phyloP scores from a whole-genome alignment of 2,329 filamentous ascomycete species.

The Fusarium pseudograminearum region DNA sequence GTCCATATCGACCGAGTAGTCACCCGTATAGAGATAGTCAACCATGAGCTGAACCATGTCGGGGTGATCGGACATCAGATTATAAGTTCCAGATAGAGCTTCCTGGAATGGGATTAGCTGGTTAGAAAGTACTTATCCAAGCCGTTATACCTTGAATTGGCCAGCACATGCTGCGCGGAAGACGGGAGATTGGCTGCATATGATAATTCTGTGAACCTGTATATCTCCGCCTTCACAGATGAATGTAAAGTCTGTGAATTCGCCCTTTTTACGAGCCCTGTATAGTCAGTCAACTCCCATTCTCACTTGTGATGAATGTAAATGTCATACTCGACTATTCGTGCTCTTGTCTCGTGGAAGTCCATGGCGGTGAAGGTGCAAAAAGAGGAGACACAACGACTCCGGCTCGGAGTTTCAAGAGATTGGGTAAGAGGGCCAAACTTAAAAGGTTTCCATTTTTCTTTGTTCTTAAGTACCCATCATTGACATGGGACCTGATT shows the following conservation, averaged over 20 bases:
- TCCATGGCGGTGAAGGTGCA: neutral
- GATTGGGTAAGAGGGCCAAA: too few relatives aligned
- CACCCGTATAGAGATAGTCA: constrained; percentile 33
- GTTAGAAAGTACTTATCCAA: accelerated
- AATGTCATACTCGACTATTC: neutral
- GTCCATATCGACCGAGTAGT: neutral
- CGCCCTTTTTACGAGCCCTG: neutral
- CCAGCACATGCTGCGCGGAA: constrained; percentile 19
- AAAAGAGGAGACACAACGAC: neutral
- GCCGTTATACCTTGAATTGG: constrained; percentile 3
- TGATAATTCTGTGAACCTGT: constrained; percentile 6
- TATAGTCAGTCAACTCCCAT: neutral
- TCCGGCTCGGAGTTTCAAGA: too few relatives aligned
- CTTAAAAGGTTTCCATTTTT: accelerated
- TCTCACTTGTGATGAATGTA: accelerated
- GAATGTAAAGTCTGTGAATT: constrained; percentile 13
- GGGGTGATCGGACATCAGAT: constrained; percentile 5
- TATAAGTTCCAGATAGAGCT: constrained; percentile 17
- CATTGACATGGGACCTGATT: constrained; percentile 1
- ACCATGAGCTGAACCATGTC: constrained; percentile 25
- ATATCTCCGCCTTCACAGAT: neutral
- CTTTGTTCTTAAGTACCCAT: neutral
- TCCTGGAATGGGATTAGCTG: constrained; percentile 7
- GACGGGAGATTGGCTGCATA: constrained; percentile 18
- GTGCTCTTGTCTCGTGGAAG: neutral